These are phyloP conservation scores for Gaultheria prostrata DNA, from an alignment of 148 eudicot genomes.

Conservation along the genomic window DNA sequence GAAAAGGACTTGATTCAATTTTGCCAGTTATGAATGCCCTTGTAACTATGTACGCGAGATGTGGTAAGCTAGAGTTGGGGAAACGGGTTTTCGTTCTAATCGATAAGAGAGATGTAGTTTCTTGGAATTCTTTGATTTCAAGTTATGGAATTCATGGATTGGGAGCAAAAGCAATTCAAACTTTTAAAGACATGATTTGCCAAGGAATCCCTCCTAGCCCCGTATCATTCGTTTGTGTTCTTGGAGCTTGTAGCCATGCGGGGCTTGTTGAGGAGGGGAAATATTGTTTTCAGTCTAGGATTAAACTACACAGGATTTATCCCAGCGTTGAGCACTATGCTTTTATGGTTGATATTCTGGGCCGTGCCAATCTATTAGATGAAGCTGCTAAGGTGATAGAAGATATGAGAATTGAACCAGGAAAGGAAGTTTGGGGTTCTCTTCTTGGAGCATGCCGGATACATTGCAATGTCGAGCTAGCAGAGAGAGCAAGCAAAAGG, in stretches of 20 bases:
- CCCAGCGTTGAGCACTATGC: constrained; percentile 88
- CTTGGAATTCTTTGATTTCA: constrained; percentile 95
- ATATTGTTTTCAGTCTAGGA: constrained; percentile 59
- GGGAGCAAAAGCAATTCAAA: constrained; percentile 56
- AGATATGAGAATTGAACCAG: constrained; percentile 72
- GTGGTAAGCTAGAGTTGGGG: constrained; percentile 67
- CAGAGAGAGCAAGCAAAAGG: constrained; percentile 68
- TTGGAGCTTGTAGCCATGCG: constrained; percentile 92
- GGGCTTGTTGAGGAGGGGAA: constrained; percentile 81
- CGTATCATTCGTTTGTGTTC: constrained; percentile 66
- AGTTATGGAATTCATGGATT: constrained; percentile 85
- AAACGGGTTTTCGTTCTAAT: constrained; percentile 58
- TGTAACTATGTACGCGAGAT: constrained; percentile 74
- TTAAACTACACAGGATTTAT: constrained; percentile 43
- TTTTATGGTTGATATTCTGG: constrained; percentile 86
- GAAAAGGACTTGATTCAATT: constrained; percentile 68
- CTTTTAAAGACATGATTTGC: constrained; percentile 61
- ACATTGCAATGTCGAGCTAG: constrained; percentile 83
- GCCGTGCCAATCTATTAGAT: constrained; percentile 80
- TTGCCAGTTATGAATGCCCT: constrained; percentile 81
- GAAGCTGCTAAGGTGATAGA: constrained; percentile 73
- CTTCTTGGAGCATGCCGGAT: constrained; percentile 92
- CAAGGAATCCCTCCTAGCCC: constrained; percentile 62
- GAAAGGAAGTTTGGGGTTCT: constrained; percentile 83
- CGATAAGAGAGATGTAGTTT: constrained; percentile 75